Evolutionary conservation across 345 rosid genomes (phyloP).

Genomic region (Eucalyptus victrix): DNA sequence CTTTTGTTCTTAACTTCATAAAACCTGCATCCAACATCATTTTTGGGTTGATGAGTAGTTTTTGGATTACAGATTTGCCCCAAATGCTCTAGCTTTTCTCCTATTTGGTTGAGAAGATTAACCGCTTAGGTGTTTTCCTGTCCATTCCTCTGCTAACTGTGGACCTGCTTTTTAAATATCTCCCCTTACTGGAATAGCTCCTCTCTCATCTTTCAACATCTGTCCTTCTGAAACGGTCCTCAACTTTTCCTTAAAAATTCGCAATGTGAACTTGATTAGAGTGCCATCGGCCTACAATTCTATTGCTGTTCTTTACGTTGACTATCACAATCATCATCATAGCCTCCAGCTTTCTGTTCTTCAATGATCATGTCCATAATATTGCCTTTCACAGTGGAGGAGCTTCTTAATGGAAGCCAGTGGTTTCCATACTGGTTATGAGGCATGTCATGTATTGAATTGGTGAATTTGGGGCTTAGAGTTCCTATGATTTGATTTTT

Average conservation of each 20-base stretch:
- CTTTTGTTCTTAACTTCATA: neutral
- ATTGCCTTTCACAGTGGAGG: neutral
- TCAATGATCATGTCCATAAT: neutral
- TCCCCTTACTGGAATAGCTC: neutral
- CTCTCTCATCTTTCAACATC: neutral
- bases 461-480: neutral
- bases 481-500: neutral
- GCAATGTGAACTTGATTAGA: neutral
- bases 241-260: neutral
- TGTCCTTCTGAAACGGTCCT: neutral
- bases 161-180: neutral
- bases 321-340: neutral
- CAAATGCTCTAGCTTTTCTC: neutral
- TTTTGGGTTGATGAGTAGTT: neutral
- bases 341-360: neutral
- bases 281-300: neutral
- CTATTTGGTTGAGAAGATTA: neutral
- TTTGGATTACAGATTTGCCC: neutral
- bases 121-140: neutral
- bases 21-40: neutral
- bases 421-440: neutral
- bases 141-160: neutral
- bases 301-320: neutral
- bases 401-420: neutral
- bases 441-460: neutral